phyloP scores from a whole-genome alignment of 352 stramenopile genomes.

The Elongisporangium senticosum region DNA sequence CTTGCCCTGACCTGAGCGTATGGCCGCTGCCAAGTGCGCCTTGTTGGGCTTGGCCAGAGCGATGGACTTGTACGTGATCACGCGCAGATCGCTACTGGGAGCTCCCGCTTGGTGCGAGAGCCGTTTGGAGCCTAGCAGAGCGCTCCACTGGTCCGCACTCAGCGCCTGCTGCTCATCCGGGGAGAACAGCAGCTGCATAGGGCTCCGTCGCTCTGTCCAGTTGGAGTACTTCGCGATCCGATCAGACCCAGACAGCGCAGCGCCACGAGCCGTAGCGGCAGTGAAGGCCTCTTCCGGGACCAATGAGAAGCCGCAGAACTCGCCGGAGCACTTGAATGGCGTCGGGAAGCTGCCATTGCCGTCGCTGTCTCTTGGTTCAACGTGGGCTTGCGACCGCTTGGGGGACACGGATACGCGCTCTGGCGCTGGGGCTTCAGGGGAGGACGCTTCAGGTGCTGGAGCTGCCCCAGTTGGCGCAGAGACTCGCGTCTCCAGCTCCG shows the following conservation, averaged over 20 bases:
- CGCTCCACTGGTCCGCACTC: constrained; percentile 13
- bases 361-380: neutral
- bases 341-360: constrained; percentile 30
- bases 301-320: constrained; percentile 62
- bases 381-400: neutral
- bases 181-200: constrained; percentile 25
- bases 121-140: constrained; percentile 21
- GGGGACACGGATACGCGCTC: neutral
- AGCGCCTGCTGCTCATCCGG: constrained; percentile 34
- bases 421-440: neutral
- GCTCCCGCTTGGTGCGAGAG: constrained; percentile 5
- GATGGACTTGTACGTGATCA: constrained; percentile 81
- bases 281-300: constrained; percentile 21
- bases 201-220: neutral
- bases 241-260: neutral
- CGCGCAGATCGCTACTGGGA: constrained; percentile 24
- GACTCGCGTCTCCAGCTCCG: neutral
- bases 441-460: neutral
- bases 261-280: neutral
- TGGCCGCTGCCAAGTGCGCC: constrained; percentile 23
- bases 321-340: constrained; percentile 72
- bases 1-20: constrained; percentile 8
- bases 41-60: constrained; percentile 57
- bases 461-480: neutral
- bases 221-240: neutral